Evolutionary conservation across 345 rosid species (phyloP), one percentile per base, ranked within the genome.

Genomic region (Erucastrum elatum): DNA sequence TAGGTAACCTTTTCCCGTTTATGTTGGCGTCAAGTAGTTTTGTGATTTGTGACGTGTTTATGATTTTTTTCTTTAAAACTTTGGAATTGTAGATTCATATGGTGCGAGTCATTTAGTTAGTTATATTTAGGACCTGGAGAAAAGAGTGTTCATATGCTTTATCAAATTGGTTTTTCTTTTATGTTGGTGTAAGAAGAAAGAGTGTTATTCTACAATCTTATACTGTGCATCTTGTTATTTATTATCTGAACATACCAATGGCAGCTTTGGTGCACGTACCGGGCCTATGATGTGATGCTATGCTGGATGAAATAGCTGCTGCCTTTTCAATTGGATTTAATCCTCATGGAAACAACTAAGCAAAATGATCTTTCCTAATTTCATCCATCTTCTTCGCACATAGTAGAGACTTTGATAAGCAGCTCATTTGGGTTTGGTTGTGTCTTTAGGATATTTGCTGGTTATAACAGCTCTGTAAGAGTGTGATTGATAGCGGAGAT

Each of bases 241-340:
- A 75, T 29, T 10, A 49, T 76, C 29, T 78, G 61, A 59, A 31
- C 75, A 63, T 82, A 27, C 55, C 39, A 5, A 78, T 82, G 80
- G 81, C 94, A 95, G 99, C 84, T 95, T 68, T 94, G 98, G n/a
- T 93, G 98, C 80, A 91, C 98, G 1, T 95, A 95, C 70, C 91
- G 98, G 61, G 99, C 99, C 65, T 95, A 91, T 85, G 96, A 95
- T 91, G 90, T 91, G 17, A 86, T 21, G 21, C 21, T 21, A 21
- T 21, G 21, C 21, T 91, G 81, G 98, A 95, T 84, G 99, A 95
- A 84, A 93, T 94, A 39, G 88, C 93, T 73, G 97, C 99, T 75
- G 98, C 98, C 67, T 82, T 90, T 82, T 93, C 99, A 53, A 65
- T 89, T 80, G 90, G 94, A 74, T 90, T 95, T 68, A 95, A 93